Evolutionary conservation across 2,329 filamentous ascomycete species (phyloP), one percentile per base, ranked within the genome.

Genomic region (Penicillium sp.): DNA sequence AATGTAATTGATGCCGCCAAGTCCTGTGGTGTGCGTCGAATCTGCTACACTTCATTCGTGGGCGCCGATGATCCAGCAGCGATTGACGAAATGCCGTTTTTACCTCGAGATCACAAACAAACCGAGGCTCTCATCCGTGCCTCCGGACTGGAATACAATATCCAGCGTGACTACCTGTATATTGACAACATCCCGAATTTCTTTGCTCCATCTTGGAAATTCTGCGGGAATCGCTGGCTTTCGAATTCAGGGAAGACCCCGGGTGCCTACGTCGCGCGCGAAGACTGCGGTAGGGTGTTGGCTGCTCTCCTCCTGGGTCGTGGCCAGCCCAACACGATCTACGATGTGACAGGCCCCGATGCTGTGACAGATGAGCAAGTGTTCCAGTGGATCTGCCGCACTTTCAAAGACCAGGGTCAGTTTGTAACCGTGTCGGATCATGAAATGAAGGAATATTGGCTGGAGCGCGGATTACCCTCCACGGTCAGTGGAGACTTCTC

Each of bases 21-120:
- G 26, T 4, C 13, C 5, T 43, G 39, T n/a, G 48, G 37, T 34
- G 48, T 51, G 9, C 48, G 48, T n/a, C 37, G 48, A 13, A 51
- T 51, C 26, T 51, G 48, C 19, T 51, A 51, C 13, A 51, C 48
- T 5, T 51, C 48, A 11, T 51, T 51, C n/a, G 37, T 51, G 6
- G 37, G 39, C 13, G 48, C 48, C 16, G 48, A 51, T 34, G 37
- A 43, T 28, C 48, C 48, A 5, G 37, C 28, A 28, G 28, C 48
- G 28, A 16, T 44, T 21, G 2, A 42, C 9, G 48, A 51, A 14
- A 51, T 51, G 48, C 37, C 36, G 19, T 51, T 51, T 11, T 43
- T 51, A 14, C 48, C 48, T 36, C 48, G 37, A 8, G 37, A 51
- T n/a, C 43, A 46, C 19, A 46, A 46, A 24, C 26, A 31, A 28